Percentiles rank a stretch among this genome's conserved stretches.
Evolutionary conservation across 139 green algal species (phyloP).

Genomic region (Mesotaenium endlicherianum): DNA sequence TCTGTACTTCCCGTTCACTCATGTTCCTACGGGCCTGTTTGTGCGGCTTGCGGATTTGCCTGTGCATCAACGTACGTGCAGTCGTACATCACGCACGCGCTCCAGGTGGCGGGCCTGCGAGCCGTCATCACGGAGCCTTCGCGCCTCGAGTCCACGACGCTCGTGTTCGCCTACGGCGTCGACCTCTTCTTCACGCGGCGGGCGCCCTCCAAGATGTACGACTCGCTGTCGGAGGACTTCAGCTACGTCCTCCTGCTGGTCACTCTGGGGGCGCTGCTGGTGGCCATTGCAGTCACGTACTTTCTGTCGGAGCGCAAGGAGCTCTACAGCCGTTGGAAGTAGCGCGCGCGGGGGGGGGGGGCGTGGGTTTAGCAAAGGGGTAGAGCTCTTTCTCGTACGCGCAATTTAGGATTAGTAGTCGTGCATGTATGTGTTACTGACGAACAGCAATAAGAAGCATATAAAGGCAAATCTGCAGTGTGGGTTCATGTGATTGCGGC

Average conservation of each 20-base stretch:
- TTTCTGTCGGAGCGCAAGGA: slow-evolving; percentile 48
- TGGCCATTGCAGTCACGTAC: slow-evolving; percentile 56
- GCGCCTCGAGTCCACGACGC: slow-evolving; percentile 76
- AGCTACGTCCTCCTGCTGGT: slow-evolving; percentile 80
- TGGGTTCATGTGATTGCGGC: no score
- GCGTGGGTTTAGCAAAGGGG: no score
- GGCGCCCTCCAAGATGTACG: slow-evolving; percentile 76
- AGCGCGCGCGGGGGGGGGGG: background rate
- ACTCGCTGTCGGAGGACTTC: slow-evolving; percentile 89
- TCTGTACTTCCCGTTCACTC: no score
- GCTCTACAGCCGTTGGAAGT: slow-evolving; percentile 69
- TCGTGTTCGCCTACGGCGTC: slow-evolving; percentile 69
- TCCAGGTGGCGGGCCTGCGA: slow-evolving; percentile 44
- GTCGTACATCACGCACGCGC: slow-evolving; percentile 41
- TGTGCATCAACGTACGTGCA: background rate
- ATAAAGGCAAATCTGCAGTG: no score
- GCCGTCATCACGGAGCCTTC: slow-evolving; percentile 61
- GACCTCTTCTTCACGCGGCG: slow-evolving; percentile 83
- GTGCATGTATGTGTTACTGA: no score
- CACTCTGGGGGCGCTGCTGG: slow-evolving; percentile 65
- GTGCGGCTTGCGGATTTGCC: background rate
- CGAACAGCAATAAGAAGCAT: no score
- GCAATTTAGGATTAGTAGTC: no score
- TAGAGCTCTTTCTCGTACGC: no score
- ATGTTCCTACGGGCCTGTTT: no score